A percentile compares a stretch with the other conserved stretches of the same genome.
phyloP scores from a whole-genome alignment of 768 basidiomycete genomes.

The Russula sp. region DNA sequence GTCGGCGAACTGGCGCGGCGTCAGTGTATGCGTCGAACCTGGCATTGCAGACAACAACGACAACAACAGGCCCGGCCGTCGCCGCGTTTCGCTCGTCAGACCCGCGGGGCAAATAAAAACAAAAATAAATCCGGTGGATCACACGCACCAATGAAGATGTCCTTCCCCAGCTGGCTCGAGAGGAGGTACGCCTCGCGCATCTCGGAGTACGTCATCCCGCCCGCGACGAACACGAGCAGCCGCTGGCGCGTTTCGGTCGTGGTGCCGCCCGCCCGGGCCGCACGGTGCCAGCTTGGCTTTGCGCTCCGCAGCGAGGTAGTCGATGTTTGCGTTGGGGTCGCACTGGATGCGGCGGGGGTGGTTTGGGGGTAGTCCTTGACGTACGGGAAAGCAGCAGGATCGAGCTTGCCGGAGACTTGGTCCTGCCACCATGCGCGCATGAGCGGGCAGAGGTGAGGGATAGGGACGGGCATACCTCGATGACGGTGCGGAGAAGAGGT shows the following conservation, averaged over 20 bases:
- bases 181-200: slow-evolving; percentile 83
- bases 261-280: slow-evolving; percentile 45
- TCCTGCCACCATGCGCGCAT: slow-evolving; percentile 48
- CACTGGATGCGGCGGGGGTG: slow-evolving; percentile 43
- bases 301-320: slow-evolving; percentile 78
- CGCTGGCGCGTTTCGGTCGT: slow-evolving; percentile 57
- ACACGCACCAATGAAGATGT: slow-evolving; percentile 79
- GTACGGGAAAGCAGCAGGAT: slow-evolving; percentile 80
- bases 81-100: neutral
- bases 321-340: slow-evolving; percentile 32
- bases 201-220: slow-evolving; percentile 95
- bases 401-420: slow-evolving; percentile 71
- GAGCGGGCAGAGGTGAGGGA: neutral
- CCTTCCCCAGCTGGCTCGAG: slow-evolving; percentile 69
- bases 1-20: slow-evolving; percentile 78
- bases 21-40: slow-evolving; percentile 89
- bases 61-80: neutral
- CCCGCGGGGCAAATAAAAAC: neutral
- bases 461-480: slow-evolving; percentile 54
- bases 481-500: slow-evolving; percentile 69
- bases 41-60: neutral
- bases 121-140: neutral
- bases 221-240: slow-evolving; percentile 84
- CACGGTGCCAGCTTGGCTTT: slow-evolving; percentile 85
- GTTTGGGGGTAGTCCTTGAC: slow-evolving; percentile 70